These are phyloP conservation scores for Neonectria sp. DNA, from an alignment of 2,329 filamentous ascomycete species.

Conservation along the genomic window DNA sequence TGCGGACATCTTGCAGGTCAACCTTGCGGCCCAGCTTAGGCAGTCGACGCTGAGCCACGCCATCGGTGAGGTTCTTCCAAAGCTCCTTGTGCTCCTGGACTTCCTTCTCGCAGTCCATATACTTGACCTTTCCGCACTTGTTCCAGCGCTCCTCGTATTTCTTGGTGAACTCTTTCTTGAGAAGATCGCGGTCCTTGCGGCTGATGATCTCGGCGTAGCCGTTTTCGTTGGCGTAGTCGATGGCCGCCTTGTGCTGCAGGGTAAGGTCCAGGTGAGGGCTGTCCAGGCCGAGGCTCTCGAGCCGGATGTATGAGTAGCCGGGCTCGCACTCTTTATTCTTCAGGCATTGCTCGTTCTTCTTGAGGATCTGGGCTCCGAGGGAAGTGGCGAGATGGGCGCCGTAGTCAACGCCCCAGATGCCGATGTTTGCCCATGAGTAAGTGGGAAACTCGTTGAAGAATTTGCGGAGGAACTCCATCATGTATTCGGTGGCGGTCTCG, in stretches of 20 bases:
- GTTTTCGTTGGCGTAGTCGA: constrained; percentile 20
- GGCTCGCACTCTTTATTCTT: no score
- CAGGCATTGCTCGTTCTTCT: not conserved
- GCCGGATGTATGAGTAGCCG: not conserved
- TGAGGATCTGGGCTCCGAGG: constrained; percentile 13
- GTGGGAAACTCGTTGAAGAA: not conserved
- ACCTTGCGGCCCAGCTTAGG: not conserved
- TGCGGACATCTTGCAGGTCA: not conserved
- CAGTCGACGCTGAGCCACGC: not conserved
- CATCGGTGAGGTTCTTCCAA: constrained; percentile 13
- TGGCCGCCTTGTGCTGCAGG: constrained; percentile 18
- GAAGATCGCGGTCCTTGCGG: not conserved
- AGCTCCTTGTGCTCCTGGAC: not conserved
- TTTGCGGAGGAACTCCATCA: constrained; percentile 16
- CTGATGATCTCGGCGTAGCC: not conserved
- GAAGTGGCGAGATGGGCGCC: constrained; percentile 14
- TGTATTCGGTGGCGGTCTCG: not conserved
- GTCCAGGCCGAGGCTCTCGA: constrained; percentile 22
- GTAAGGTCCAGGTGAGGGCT: constrained; percentile 27
- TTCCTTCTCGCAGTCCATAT: not conserved
- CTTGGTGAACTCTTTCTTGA: constrained; percentile 9
- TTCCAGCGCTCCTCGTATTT: constrained; percentile 12
- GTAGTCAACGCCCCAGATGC: constrained; percentile 26
- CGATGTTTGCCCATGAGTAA: not conserved
- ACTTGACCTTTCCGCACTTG: not conserved